Conservation (phyloP, 2,329 filamentous ascomycete species). For the Alternaria brassicicola region DNA sequence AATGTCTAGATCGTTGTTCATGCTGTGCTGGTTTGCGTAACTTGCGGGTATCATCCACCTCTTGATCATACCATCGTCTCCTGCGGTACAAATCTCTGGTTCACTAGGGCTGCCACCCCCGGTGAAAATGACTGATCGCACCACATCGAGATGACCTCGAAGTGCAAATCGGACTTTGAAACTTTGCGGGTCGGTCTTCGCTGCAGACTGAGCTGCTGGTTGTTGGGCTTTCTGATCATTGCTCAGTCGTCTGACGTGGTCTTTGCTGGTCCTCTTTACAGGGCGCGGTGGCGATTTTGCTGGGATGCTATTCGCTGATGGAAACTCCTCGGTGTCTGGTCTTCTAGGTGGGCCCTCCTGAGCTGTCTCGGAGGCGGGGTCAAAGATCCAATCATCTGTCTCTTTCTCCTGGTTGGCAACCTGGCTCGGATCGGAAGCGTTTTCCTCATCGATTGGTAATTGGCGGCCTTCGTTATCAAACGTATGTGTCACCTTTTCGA, state of each 20-base stretch:
- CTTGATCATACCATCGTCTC: slow-evolving; percentile 95
- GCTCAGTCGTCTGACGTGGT: slow-evolving; percentile 63
- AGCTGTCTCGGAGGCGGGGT: slow-evolving; percentile 67
- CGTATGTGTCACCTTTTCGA: slow-evolving; percentile 63
- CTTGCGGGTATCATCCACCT: slow-evolving; percentile 91
- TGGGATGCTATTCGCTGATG: slow-evolving; percentile 75
- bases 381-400: slow-evolving; percentile 89
- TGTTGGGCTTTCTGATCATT: slow-evolving; percentile 67
- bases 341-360: slow-evolving; percentile 63
- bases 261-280: slow-evolving; percentile 72
- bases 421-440: slow-evolving; percentile 38
- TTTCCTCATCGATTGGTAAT: slow-evolving; percentile 54
- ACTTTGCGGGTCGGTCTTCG: slow-evolving; percentile 71
- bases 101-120: slow-evolving; percentile 94
- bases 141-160: slow-evolving; percentile 89
- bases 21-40: slow-evolving; percentile 67
- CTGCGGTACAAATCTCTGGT: slow-evolving; percentile 94
- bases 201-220: slow-evolving; percentile 41
- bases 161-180: slow-evolving; percentile 95
- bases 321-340: slow-evolving; percentile 88
- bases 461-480: slow-evolving; percentile 65
- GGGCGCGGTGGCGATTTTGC: slow-evolving; percentile 78
- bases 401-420: slow-evolving; percentile 55
- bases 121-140: slow-evolving; percentile 94
- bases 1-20: slow-evolving; percentile 83